Evolutionary conservation across 75 land plant species (phyloP).

Genomic region (Pinus taeda): DNA sequence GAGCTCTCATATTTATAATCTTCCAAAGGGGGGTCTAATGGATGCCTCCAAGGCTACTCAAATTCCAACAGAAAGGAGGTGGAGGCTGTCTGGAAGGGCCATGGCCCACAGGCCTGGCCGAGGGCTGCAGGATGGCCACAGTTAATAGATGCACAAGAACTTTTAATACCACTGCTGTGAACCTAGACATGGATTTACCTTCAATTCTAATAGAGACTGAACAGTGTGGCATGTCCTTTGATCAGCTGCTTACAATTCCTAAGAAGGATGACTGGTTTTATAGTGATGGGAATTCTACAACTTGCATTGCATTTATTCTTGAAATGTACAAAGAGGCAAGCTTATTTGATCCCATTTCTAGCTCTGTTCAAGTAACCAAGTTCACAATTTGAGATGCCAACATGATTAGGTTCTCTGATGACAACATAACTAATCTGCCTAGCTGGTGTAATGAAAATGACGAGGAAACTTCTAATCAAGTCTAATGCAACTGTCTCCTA

Average conservation of each 20-base stretch:
- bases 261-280: constrained; percentile 92
- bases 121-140: no score
- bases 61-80: no score
- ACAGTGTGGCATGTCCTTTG: constrained; percentile 81
- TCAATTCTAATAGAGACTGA: constrained; percentile 71
- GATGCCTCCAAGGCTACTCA: no score
- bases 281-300: constrained; percentile 87
- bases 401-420: constrained; percentile 81
- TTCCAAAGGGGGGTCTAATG: no score
- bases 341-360: no score
- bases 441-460: constrained; percentile 83
- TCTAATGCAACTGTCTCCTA: no score
- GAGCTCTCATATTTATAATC: no score
- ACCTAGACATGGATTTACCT: constrained; percentile 61
- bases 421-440: constrained; percentile 66
- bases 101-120: no score
- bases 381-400: constrained; percentile 66
- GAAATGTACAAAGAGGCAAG: constrained; percentile 61
- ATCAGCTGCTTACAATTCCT: constrained; percentile 75
- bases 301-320: constrained; percentile 89
- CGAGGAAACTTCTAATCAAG: background rate
- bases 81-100: no score
- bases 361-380: no score
- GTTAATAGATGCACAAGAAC: no score
- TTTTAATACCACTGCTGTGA: no score